Percentiles rank a stretch among this genome's conserved stretches.
These are phyloP conservation scores for Naganishia liquefaciens DNA, from an alignment of 1,284 basidiomycete genomes.

Conservation along the genomic window DNA sequence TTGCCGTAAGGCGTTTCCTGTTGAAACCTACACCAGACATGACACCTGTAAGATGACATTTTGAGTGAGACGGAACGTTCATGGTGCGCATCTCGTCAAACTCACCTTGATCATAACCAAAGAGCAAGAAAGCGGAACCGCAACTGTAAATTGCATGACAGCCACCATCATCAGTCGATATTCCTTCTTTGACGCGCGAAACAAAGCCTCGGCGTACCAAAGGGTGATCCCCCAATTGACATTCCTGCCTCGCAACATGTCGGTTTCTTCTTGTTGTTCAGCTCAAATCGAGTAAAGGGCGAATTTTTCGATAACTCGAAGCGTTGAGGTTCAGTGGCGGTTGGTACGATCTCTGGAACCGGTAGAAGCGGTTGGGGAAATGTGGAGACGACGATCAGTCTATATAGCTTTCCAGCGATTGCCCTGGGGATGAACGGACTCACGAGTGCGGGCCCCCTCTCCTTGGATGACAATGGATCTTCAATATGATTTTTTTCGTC, in stretches of 20 bases:
- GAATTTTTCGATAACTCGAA: too few species aligned
- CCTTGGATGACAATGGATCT: not conserved
- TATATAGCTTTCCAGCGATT: too few species aligned
- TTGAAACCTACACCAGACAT: slow-evolving; percentile 46
- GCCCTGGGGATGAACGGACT: not conserved
- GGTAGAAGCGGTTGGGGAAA: not conserved
- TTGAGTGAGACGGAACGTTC: slow-evolving; percentile 46
- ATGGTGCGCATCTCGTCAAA: slow-evolving; percentile 53
- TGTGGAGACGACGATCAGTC: slow-evolving; percentile 1
- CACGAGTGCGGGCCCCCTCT: slow-evolving; percentile 11
- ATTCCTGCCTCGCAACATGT: slow-evolving; percentile 31
- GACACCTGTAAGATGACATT: slow-evolving; percentile 40
- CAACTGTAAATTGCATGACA: slow-evolving; percentile 12
- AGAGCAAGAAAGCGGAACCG: slow-evolving; percentile 33
- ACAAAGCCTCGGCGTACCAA: slow-evolving; percentile 24
- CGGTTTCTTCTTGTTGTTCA: slow-evolving; percentile 7
- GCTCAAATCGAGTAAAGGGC: too few species aligned
- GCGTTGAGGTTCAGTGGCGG: too few species aligned
- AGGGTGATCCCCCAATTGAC: slow-evolving; percentile 37
- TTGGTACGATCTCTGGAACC: not conserved
- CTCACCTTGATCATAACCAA: slow-evolving; percentile 38
- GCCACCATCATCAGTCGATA: not conserved
- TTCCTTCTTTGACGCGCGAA: not conserved
- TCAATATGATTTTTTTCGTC: not conserved
- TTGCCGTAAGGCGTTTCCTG: slow-evolving; percentile 53